Conservation (phyloP, 805 yeast genomes). For the Ogataea sp. region DNA sequence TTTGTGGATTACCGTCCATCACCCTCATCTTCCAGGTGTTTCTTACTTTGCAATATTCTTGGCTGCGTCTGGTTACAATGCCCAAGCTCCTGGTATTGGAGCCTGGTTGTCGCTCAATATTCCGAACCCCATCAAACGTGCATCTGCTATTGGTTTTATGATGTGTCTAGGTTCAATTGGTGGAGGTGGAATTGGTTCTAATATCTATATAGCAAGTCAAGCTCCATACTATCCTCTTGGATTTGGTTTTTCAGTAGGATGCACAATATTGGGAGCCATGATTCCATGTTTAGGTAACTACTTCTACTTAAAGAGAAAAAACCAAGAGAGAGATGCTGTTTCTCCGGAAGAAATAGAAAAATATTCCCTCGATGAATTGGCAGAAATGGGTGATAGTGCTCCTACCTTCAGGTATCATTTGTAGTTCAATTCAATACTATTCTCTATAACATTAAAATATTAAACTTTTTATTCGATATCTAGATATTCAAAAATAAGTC, state of each 20-base stretch:
- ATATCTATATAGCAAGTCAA: conserved; percentile 8
- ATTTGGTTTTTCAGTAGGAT: conserved; percentile 11
- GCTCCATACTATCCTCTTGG: conserved; percentile 13
- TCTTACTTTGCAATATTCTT: conserved; percentile 34
- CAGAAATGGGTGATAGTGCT: conserved; percentile 33
- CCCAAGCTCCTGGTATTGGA: conserved; percentile 14
- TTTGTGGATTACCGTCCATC: conserved; percentile 33
- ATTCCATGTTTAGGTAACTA: conserved; percentile 11
- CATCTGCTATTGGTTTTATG: conserved; percentile 35
- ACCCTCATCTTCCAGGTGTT: conserved; percentile 30
- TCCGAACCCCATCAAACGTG: conserved; percentile 28
- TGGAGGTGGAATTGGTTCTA: conserved; percentile 13
- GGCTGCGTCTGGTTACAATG: conserved; percentile 30
- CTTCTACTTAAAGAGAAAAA: conserved; percentile 4
- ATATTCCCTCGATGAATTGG: conserved; percentile 17
- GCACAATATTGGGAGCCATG: conserved; percentile 12
- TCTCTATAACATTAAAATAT: too few relatives aligned
- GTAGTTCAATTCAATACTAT: background rate
- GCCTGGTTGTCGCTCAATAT: conserved; percentile 12
- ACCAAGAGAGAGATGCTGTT: too few relatives aligned
- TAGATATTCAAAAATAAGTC: too few relatives aligned
- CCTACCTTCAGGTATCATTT: conserved; percentile 28
- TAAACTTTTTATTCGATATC: too few relatives aligned
- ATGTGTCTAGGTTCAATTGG: conserved; percentile 30
- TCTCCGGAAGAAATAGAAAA: conserved; percentile 3